A percentile compares a stretch with the other conserved stretches of the same genome.
These are phyloP conservation scores for Micromonas pusilla DNA, from an alignment of 139 green algal genomes.

Conservation along the genomic window DNA sequence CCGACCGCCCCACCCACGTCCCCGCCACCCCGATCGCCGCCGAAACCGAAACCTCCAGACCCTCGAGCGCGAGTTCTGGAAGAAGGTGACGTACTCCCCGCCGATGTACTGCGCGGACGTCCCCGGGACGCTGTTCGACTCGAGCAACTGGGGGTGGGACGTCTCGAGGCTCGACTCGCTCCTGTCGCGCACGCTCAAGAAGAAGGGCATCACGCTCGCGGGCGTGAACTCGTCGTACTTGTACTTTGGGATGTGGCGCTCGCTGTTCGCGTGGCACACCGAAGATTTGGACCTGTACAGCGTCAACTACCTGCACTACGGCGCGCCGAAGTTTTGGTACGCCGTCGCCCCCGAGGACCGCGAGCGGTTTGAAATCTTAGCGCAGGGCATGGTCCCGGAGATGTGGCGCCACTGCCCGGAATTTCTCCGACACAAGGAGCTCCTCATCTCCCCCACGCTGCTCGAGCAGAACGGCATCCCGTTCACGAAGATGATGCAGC, in stretches of 20 bases:
- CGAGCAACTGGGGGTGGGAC: conserved; percentile 54
- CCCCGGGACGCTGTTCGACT: conserved; percentile 63
- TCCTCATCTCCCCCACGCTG: conserved; percentile 63
- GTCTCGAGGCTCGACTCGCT: conserved; percentile 58
- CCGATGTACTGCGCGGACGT: conserved; percentile 82
- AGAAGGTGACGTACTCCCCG: conserved; percentile 52
- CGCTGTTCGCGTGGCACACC: conserved; percentile 79
- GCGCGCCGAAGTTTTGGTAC: conserved; percentile 78
- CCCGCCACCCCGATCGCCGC: no score
- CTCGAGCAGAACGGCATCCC: conserved; percentile 61
- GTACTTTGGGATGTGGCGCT: conserved; percentile 79
- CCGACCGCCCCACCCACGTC: no score
- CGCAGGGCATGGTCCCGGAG: conserved; percentile 61
- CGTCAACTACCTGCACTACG: conserved; percentile 65
- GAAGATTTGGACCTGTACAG: conserved; percentile 80
- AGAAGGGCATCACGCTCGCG: conserved; percentile 49
- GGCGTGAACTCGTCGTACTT: conserved; percentile 76
- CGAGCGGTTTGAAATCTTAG: conserved; percentile 56
- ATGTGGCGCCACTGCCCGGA: conserved; percentile 60
- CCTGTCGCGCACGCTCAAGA: conserved; percentile 52
- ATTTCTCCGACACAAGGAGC: conserved; percentile 74
- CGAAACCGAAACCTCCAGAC: no score
- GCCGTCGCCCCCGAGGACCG: conserved; percentile 56
- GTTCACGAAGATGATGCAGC: conserved; percentile 52
- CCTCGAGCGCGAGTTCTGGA: conserved; percentile 67